Percentiles rank a stretch among this genome's conserved stretches.
Conservation (phyloP, 805 yeast species). For the Yarrowia bubula region DNA sequence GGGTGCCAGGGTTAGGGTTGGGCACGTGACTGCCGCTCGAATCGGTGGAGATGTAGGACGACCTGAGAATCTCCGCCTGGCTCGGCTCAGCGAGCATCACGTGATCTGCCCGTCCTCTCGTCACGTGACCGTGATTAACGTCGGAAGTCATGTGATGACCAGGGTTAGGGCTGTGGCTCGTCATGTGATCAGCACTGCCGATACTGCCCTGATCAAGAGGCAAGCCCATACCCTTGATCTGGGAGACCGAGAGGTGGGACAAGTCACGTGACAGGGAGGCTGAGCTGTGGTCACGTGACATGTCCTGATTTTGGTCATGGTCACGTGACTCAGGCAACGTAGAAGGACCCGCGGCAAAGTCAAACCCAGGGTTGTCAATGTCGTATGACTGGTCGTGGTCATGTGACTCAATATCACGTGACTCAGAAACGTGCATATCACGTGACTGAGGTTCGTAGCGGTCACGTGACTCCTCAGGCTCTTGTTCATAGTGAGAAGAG, state of each 20-base stretch:
- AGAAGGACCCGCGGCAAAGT: too few species aligned
- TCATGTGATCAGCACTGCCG: not conserved
- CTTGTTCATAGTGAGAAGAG: not conserved
- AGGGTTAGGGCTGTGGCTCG: too few species aligned
- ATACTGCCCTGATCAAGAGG: not conserved
- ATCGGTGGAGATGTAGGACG: slow-evolving; percentile 11
- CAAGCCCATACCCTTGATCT: slow-evolving; percentile 4
- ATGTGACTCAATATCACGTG: not conserved
- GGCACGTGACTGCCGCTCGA: not conserved
- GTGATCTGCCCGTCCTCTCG: not conserved
- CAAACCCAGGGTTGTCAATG: not conserved
- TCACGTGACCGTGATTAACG: slow-evolving; percentile 12
- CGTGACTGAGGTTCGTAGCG: too few species aligned
- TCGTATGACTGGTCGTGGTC: too few species aligned
- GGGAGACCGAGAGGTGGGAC: not conserved
- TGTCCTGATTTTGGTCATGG: not conserved
- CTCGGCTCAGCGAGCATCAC: slow-evolving; percentile 5
- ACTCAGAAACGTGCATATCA: too few species aligned
- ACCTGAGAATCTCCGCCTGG: slow-evolving; percentile 19
- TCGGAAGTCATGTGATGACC: not conserved
- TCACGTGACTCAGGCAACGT: not conserved
- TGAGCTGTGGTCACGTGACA: not conserved
- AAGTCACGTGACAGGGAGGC: not conserved
- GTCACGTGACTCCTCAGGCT: not conserved
- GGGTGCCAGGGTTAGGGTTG: too few species aligned